Conservation (phyloP, 2,329 filamentous ascomycete genomes). For the Diaporthe sp. region DNA sequence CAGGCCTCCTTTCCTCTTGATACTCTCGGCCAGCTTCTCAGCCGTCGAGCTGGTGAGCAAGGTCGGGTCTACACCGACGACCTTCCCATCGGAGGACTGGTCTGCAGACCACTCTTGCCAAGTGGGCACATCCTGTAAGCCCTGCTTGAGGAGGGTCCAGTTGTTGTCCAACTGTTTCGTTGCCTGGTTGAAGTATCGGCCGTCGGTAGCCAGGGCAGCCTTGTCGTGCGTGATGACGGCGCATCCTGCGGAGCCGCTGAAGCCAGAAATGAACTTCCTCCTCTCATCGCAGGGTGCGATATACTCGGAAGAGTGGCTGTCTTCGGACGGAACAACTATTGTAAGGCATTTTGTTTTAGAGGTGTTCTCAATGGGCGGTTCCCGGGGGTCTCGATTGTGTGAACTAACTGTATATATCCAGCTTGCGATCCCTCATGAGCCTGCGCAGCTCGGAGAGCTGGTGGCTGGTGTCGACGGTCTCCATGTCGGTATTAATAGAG, state of each 20-base stretch:
- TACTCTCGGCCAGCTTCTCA: conserved; percentile 83
- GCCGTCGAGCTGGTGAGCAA: conserved; percentile 78
- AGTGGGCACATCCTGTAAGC: conserved; percentile 91
- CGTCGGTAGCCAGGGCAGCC: conserved; percentile 93
- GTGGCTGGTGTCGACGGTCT: conserved; percentile 81
- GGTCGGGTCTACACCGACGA: conserved; percentile 90
- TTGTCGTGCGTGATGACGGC: conserved; percentile 89
- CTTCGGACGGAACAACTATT: conserved; percentile 93
- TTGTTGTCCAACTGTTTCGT: conserved; percentile 90
- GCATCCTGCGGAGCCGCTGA: conserved; percentile 94
- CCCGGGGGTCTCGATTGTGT: conserved; percentile 41
- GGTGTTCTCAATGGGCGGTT: conserved; percentile 40
- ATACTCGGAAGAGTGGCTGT: conserved; percentile 97
- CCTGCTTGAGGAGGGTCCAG: conserved; percentile 93
- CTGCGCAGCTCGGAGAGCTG: conserved; percentile 82
- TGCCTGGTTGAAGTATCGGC: conserved; percentile 98
- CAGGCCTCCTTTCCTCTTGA: conserved; percentile 86
- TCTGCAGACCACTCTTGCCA: conserved; percentile 97
- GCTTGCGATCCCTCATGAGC: conserved; percentile 87
- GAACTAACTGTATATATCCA: conserved; percentile 90
- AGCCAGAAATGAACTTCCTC: conserved; percentile 92
- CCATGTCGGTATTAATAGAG: conserved; percentile 66
- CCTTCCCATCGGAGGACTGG: conserved; percentile 87
- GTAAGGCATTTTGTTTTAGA: conserved; percentile 54
- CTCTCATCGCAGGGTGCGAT: conserved; percentile 95